A percentile compares a stretch with the other conserved stretches of the same genome.
Conservation (phyloP, 23 red algal species). For the Agarophyton chilense region DNA sequence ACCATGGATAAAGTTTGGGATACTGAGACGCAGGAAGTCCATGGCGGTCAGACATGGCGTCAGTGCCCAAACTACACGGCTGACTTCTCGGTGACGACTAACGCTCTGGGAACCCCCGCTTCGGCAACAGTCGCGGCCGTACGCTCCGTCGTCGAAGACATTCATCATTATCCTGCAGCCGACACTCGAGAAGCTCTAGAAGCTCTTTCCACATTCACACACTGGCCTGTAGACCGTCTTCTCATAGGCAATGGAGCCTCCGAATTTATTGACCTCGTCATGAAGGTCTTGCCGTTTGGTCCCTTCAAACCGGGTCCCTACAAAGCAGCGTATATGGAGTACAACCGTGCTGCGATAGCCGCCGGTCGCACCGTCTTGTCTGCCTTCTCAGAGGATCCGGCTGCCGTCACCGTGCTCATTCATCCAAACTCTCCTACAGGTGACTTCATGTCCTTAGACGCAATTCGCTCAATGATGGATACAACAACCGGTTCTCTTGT, state of each 20-base stretch:
- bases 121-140: conserved; percentile 61
- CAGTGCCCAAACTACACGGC: conserved; percentile 80
- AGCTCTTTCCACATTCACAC: conserved; percentile 57
- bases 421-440: conserved; percentile 97
- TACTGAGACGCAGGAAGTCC: conserved; percentile 92
- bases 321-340: conserved; percentile 94
- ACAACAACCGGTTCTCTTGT: conserved; percentile 41
- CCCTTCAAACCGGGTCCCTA: conserved; percentile 86
- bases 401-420: conserved; percentile 93
- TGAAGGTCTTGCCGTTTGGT: conserved; percentile 75
- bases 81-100: conserved; percentile 99
- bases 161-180: conserved; percentile 95
- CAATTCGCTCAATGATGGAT: conserved; percentile 50
- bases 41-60: conserved; percentile 98
- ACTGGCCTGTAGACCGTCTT: conserved; percentile 70
- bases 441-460: conserved; percentile 79
- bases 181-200: conserved; percentile 72
- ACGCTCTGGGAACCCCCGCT: conserved; percentile 87
- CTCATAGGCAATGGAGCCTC: conserved; percentile 98
- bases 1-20: conserved; percentile 77
- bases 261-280: conserved; percentile 97
- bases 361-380: conserved; percentile 73
- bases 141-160: conserved; percentile 49
- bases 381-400: conserved; percentile 8
- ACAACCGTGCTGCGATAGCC: conserved; percentile 88